These are phyloP conservation scores for Rutidosis leptorrhynchoides DNA, from an alignment of 129 eudicot genomes.

Conservation along the genomic window DNA sequence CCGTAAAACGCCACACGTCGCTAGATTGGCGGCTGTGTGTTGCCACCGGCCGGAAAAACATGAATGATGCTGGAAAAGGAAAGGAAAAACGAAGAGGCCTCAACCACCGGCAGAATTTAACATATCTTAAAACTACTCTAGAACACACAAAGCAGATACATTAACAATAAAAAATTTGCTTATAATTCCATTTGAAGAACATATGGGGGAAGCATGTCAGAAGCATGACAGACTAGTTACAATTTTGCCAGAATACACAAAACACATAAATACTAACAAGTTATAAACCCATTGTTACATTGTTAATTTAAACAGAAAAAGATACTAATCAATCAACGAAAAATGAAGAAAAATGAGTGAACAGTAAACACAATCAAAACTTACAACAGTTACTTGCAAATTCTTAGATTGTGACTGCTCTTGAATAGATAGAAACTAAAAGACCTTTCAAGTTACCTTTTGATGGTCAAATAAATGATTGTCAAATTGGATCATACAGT, in stretches of 20 bases:
- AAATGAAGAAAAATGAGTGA: neutral
- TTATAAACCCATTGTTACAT: conserved; percentile 28
- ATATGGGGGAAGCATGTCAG: conserved; percentile 16
- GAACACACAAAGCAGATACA: neutral
- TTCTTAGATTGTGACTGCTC: conserved; percentile 14
- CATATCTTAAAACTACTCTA: neutral
- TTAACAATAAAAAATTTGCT: neutral
- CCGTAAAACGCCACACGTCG: too few species aligned
- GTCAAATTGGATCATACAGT: conserved; percentile 22
- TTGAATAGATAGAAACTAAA: conserved; percentile 10
- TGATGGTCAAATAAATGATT: conserved; percentile 4
- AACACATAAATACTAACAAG: conserved; percentile 20
- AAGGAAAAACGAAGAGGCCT: too few species aligned
- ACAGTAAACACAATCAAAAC: conserved; percentile 24
- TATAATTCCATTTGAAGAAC: conserved; percentile 5
- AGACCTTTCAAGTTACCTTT: conserved; percentile 13
- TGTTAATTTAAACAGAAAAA: conserved; percentile 9
- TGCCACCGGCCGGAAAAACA: too few species aligned
- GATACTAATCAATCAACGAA: neutral
- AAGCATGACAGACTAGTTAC: conserved; percentile 14
- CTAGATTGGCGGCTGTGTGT: too few species aligned
- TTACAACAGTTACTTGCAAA: neutral
- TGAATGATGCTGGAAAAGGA: too few species aligned
- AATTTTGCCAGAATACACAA: conserved; percentile 12
- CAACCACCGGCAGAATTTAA: too few species aligned